These are phyloP conservation scores for Penicillium rolfsii DNA, from an alignment of 2,329 filamentous ascomycete genomes.

Conservation along the genomic window DNA sequence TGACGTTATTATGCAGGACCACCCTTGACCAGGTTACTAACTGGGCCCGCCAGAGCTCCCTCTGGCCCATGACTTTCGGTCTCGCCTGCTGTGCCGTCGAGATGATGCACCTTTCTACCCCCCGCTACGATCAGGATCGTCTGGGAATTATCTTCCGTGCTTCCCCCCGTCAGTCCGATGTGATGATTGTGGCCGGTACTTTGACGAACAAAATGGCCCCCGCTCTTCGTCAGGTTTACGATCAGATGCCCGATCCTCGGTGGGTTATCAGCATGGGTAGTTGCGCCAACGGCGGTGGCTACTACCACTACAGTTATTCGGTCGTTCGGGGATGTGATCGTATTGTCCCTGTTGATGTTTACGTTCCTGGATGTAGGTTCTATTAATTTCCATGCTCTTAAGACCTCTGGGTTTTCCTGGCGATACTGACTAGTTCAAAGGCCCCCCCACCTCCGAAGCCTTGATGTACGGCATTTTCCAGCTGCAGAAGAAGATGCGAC, in stretches of 20 bases:
- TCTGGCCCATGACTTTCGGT: conserved; percentile 92
- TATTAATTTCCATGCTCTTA: not conserved
- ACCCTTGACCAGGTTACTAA: conserved; percentile 74
- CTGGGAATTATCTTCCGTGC: conserved; percentile 87
- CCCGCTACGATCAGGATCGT: conserved; percentile 86
- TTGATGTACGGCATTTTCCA: conserved; percentile 73
- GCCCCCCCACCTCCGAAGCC: conserved; percentile 58
- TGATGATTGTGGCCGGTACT: conserved; percentile 89
- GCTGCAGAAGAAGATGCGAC: conserved; percentile 76
- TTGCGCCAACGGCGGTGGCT: conserved; percentile 83
- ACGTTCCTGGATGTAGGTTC: conserved; percentile 75
- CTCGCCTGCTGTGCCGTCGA: conserved; percentile 89
- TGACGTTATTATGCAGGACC: conserved; percentile 35
- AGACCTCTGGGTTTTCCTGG: not conserved
- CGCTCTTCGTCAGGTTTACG: conserved; percentile 83
- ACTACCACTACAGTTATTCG: conserved; percentile 86
- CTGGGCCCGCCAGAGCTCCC: conserved; percentile 83
- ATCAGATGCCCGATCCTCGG: conserved; percentile 91
- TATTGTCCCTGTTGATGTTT: conserved; percentile 81
- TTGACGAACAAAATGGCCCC: conserved; percentile 95
- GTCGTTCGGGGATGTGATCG: conserved; percentile 77
- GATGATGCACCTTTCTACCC: conserved; percentile 93
- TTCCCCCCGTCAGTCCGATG: conserved; percentile 81
- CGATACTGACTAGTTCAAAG: conserved; percentile 30
- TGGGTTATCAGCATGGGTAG: conserved; percentile 88